These are phyloP conservation scores for Parachaetomium inaequale DNA, from an alignment of 495 filamentous ascomycete genomes.

Conservation along the genomic window DNA sequence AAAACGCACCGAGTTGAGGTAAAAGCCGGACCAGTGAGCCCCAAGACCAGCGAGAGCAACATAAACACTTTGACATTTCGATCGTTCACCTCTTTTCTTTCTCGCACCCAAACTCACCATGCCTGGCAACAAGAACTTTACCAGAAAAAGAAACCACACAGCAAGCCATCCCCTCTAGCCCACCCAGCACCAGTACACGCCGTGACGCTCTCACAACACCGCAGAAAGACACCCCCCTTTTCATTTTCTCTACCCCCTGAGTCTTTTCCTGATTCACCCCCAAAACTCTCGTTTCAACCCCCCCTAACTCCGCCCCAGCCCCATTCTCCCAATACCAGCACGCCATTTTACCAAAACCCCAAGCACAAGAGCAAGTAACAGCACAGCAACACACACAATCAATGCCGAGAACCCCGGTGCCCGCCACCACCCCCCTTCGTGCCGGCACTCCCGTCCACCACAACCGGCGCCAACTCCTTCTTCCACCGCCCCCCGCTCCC, in stretches of 20 bases:
- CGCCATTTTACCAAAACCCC: background rate
- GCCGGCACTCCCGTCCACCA: slow-evolving; percentile 20
- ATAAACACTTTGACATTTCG: no score
- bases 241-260: background rate
- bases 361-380: background rate
- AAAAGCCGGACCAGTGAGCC: no score
- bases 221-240: background rate
- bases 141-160: no score
- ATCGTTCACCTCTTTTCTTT: no score
- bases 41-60: no score
- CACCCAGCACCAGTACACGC: no score
- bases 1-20: no score
- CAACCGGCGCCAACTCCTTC: slow-evolving; percentile 10
- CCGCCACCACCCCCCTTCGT: background rate
- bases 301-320: no score
- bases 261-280: background rate
- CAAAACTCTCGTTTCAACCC: background rate
- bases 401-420: background rate
- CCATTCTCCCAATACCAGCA: background rate
- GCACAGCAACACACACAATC: background rate
- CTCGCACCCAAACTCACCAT: no score
- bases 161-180: no score
- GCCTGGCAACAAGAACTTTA: no score
- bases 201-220: background rate
- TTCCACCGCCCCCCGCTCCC: slow-evolving; percentile 11